These are phyloP conservation scores for Solanum verrucosum DNA, from an alignment of 257 asterid species.

Conservation along the genomic window DNA sequence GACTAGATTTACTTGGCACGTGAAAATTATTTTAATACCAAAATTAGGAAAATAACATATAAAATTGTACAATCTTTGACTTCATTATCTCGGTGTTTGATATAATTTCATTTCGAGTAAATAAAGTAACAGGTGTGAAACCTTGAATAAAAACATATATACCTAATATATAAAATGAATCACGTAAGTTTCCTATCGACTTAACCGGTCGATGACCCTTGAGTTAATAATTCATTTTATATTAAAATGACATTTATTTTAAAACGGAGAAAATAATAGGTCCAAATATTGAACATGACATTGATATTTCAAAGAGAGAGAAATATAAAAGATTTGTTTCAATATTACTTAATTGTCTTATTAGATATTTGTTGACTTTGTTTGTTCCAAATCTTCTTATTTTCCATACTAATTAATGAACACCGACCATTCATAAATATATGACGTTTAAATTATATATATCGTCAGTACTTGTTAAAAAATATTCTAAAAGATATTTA, in stretches of 20 bases:
- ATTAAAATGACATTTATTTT: too few species aligned
- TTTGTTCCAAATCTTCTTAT: background rate
- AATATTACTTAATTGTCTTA: background rate
- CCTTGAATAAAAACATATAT: background rate
- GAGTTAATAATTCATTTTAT: too few species aligned
- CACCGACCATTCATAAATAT: background rate
- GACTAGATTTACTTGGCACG: background rate
- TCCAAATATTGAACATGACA: background rate
- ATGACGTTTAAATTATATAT: background rate
- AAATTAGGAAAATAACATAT: background rate
- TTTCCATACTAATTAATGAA: background rate
- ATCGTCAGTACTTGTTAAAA: too few species aligned
- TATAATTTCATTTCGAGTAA: background rate
- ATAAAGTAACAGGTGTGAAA: too few species aligned
- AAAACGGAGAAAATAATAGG: too few species aligned
- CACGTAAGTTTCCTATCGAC: background rate
- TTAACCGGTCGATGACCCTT: too few species aligned
- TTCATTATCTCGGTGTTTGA: background rate
- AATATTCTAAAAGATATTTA: background rate
- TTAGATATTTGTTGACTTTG: background rate
- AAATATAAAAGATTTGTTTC: background rate
- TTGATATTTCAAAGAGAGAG: background rate
- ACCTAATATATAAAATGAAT: too few species aligned
- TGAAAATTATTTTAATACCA: background rate
- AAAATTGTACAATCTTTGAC: background rate